Conservation (phyloP, 768 basidiomycete species). For the Rhodotorula paludigena region DNA sequence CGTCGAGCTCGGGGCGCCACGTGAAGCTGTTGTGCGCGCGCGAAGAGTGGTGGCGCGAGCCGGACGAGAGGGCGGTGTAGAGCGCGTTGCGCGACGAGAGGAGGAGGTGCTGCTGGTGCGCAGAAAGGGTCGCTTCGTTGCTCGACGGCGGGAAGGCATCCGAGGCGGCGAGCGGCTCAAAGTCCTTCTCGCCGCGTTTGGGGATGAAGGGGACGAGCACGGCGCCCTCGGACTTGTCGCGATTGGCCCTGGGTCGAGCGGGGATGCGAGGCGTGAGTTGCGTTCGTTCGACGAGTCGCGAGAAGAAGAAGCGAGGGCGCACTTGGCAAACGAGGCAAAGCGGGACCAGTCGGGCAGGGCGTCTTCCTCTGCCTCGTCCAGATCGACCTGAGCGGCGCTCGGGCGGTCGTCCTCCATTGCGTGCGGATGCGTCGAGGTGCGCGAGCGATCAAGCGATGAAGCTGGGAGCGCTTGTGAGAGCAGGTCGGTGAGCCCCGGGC, state of each 20-base stretch:
- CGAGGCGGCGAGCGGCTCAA: slow-evolving; percentile 61
- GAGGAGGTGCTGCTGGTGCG: slow-evolving; percentile 68
- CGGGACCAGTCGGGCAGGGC: slow-evolving; percentile 39
- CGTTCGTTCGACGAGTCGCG: neutral
- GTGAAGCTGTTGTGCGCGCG: slow-evolving; percentile 65
- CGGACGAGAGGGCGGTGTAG: slow-evolving; percentile 63
- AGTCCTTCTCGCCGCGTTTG: slow-evolving; percentile 95
- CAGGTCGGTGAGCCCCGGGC: too few relatives aligned
- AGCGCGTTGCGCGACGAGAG: slow-evolving; percentile 76
- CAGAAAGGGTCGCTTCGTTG: slow-evolving; percentile 38
- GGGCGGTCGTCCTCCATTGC: slow-evolving; percentile 37
- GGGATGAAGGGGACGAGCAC: slow-evolving; percentile 54
- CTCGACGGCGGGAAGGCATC: slow-evolving; percentile 18
- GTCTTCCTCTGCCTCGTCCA: slow-evolving; percentile 40
- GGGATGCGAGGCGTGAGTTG: neutral
- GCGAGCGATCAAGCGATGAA: neutral
- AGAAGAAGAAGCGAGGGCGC: neutral
- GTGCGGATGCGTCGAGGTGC: too few relatives aligned
- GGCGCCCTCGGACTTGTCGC: slow-evolving; percentile 2
- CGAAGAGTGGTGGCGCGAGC: slow-evolving; percentile 38
- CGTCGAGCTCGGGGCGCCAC: slow-evolving; percentile 59
- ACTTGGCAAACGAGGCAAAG: slow-evolving; percentile 39
- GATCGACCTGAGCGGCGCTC: slow-evolving; percentile 12
- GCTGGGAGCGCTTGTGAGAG: too few relatives aligned
- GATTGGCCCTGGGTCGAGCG: slow-evolving; percentile 8